Base-by-base conservation (phyloP, 129 eudicot species). In the Smallanthus sonchifolius region DNA sequence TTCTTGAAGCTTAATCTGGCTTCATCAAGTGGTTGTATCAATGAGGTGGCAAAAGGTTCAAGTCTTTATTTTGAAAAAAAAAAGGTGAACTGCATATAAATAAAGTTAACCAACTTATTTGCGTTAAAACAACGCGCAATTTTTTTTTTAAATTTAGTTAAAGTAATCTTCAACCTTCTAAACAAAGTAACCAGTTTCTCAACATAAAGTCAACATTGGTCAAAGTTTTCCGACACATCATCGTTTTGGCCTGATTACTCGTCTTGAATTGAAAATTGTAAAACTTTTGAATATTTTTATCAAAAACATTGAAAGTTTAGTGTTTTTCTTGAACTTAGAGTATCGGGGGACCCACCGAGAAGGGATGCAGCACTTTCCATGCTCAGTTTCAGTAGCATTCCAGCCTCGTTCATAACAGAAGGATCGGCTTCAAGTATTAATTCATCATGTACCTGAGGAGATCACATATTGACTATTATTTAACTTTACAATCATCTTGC, bases 281-380 rank as follows among this genome's bases (percentile, higher is more conserved):
- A 51, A 51, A 6, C 7, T n/a, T 55, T 55, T 24, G 13, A 20
- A 3, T n/a, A 24, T 16, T 52, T 51, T 17, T 11, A 11, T 60
- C 65, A 3, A 60, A 30, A 28, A 32, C 3, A 32, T 32, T 11
- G 13, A 60, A 30, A 10, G n/a, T 11, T 4, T 10, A 24, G 30
- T 28, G 38, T 11, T 32, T 64, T 36, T 36, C 47, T 37, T 37
- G 48, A 48, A 9, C 54, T 19, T 32, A 43, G 30, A 13, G 35
- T 61, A 60, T 24, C 40, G 16, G 15, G 71, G 49, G 30, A 52
- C 82, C 14, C 84, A 90, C 98, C 98, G 55, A 94, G 93, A 75
- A 94, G 93, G 17, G 91, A 86, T 7, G 86, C 88, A 28, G 97
- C 96, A 39, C 64, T 88, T 83, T 94, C 98, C 98, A 90, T 94